phyloP scores from a whole-genome alignment of 495 filamentous ascomycete species.

The Lasiosphaeria ovina region DNA sequence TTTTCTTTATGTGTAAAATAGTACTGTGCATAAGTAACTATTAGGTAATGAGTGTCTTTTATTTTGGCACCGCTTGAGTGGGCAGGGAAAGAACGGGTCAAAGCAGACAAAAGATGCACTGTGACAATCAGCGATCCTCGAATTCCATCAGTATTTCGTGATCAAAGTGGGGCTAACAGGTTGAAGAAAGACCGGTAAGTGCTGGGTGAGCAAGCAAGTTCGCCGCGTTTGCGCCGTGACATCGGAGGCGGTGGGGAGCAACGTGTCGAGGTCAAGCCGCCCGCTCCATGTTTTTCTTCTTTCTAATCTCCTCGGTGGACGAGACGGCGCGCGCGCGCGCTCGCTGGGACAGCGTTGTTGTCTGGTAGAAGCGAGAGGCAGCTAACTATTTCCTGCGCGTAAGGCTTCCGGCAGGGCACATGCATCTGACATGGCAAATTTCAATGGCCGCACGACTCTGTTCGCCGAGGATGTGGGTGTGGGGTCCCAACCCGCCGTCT shows the following conservation, averaged over 20 bases:
- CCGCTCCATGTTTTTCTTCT: not conserved
- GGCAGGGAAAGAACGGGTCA: slow-evolving; percentile 13
- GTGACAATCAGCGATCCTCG: slow-evolving; percentile 9
- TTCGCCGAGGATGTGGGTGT: slow-evolving; percentile 27
- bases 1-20: no score
- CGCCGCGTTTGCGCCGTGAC: slow-evolving; percentile 3
- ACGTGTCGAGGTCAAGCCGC: not conserved
- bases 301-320: not conserved
- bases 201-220: slow-evolving; percentile 12
- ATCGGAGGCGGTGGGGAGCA: slow-evolving; percentile 5
- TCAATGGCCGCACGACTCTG: slow-evolving; percentile 23
- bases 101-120: slow-evolving; percentile 15
- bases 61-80: no score
- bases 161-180: slow-evolving; percentile 5
- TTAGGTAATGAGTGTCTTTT: no score
- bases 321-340: no score
- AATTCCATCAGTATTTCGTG: slow-evolving; percentile 1
- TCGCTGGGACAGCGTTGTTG: no score
- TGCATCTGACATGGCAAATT: slow-evolving; percentile 26
- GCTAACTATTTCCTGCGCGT: slow-evolving; percentile 28
- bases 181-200: slow-evolving; percentile 9
- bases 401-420: slow-evolving; percentile 36
- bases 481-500: slow-evolving; percentile 23
- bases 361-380: slow-evolving; percentile 14
- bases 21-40: no score